Evolutionary conservation across 1,139 yeast genomes (phyloP).

Genomic region (Debaryomyces robertsiae): DNA sequence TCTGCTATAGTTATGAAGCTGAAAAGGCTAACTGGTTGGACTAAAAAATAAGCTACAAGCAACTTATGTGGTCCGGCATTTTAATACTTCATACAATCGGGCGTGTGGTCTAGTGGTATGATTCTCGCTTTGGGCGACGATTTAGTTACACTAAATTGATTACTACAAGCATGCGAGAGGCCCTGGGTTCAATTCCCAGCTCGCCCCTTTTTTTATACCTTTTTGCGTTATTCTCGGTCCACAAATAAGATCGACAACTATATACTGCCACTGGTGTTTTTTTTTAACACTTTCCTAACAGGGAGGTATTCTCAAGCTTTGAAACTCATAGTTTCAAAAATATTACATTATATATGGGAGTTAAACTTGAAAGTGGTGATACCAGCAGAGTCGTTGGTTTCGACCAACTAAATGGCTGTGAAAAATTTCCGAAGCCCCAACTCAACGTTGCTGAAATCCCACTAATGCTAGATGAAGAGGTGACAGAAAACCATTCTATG

Average conservation of each 20-base stretch:
- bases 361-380: slow-evolving; percentile 1
- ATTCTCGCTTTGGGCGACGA: slow-evolving; percentile 27
- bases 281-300: no score
- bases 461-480: not conserved
- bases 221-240: slow-evolving; percentile 9
- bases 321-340: no score
- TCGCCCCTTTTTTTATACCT: slow-evolving; percentile 20
- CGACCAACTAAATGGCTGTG: slow-evolving; percentile 1
- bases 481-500: not conserved
- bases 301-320: no score
- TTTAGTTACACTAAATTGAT: slow-evolving; percentile 14
- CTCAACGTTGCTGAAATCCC: slow-evolving; percentile 7
- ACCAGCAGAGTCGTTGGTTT: not conserved
- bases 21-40: no score
- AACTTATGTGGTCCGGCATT: no score
- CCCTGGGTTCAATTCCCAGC: slow-evolving; percentile 29
- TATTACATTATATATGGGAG: slow-evolving; percentile 1
- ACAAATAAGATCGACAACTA: slow-evolving; percentile 2
- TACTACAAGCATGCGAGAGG: slow-evolving; percentile 22
- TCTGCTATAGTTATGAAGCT: no score
- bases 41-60: no score
- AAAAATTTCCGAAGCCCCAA: slow-evolving; percentile 2
- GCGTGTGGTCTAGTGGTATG: slow-evolving; percentile 31
- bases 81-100: no score
- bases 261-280: no score